Evolutionary conservation across 176 grass and related monocot species (phyloP), one percentile per base, ranked within the genome.

Genomic region (Lolium perenne): DNA sequence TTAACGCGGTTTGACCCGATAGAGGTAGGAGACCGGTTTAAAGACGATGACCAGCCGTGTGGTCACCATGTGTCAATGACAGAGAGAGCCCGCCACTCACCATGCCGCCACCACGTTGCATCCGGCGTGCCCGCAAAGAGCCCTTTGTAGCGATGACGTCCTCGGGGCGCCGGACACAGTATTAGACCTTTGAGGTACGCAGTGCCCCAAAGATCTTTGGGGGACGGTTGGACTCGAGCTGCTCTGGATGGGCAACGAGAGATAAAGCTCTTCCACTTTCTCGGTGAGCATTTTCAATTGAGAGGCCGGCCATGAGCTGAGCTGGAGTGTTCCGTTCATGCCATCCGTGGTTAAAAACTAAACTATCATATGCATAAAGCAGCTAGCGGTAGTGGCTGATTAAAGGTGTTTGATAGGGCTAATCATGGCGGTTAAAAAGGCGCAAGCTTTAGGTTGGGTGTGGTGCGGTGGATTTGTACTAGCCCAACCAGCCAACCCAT

Each of bases 361-460:
- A 59, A 78, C 26, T 80, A 72, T 67, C 47, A 69, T 38, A 56
- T 35, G 46, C 10, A 71, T 75, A 75, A 51, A 75, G 71, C 8
- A 17, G 71, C 10, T 47, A 2, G 57, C 17, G 6, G n/a, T 46
- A 75, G 59, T 23, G 77, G 23, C 53, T 91, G 81, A 70, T 86
- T 86, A 89, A 89, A 86, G 89, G 89, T 26, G 26, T 84, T 66
- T 91, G 85, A 87, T 91, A 76, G 89, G 41, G 85, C 59, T 91
- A 87, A 91, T 91, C 59, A 91, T 91, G 81, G 16, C 74, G 58
- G 89, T 91, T 84, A 80, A 91, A 76, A 91, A 91, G 85, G 4
- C 14, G 18, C 17, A 8, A 15, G 10, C 51, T 85, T 89, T 87
- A 76, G 80, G 85, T 76, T 55, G 25, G 73, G 69, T 47, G 16